Evolutionary conservation across 2,329 filamentous ascomycete species (phyloP).

Genomic region (Pyricularia sp.): DNA sequence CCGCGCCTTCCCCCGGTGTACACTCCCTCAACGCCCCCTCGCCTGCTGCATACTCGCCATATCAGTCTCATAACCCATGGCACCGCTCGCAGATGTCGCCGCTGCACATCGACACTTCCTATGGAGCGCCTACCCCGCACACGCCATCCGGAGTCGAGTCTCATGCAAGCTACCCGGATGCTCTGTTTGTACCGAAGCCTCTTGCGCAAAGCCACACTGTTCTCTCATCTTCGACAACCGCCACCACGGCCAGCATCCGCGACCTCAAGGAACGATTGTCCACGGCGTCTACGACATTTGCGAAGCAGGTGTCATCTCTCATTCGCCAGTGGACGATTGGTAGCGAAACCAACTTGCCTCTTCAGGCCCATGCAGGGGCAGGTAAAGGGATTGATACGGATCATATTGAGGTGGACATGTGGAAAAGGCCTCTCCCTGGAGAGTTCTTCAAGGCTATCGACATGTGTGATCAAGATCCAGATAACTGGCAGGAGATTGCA

Average conservation of each 20-base stretch:
- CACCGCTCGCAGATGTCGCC: neutral
- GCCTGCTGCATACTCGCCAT: neutral
- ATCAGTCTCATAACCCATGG: neutral
- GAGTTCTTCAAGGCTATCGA: slow-evolving; percentile 32
- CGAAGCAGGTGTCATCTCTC: slow-evolving; percentile 15
- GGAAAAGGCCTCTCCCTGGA: slow-evolving; percentile 28
- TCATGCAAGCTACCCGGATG: neutral
- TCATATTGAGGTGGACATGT: slow-evolving; percentile 13
- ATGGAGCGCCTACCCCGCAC: neutral
- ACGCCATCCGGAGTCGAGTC: neutral
- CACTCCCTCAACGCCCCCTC: neutral
- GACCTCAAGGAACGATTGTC: slow-evolving; percentile 26
- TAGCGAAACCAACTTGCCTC: slow-evolving; percentile 11
- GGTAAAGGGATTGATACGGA: slow-evolving; percentile 13
- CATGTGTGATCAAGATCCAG: neutral
- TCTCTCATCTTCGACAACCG: slow-evolving; percentile 13
- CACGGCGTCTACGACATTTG: slow-evolving; percentile 19
- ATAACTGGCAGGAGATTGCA: slow-evolving; percentile 21
- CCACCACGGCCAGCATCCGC: slow-evolving; percentile 15
- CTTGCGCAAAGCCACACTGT: slow-evolving; percentile 6
- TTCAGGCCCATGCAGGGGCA: neutral
- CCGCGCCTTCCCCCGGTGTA: neutral
- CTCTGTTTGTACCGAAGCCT: neutral
- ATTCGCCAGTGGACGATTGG: slow-evolving; percentile 16
- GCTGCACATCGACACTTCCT: neutral